These are phyloP conservation scores for Draba incana DNA, from an alignment of 345 rosid genomes.

Conservation along the genomic window DNA sequence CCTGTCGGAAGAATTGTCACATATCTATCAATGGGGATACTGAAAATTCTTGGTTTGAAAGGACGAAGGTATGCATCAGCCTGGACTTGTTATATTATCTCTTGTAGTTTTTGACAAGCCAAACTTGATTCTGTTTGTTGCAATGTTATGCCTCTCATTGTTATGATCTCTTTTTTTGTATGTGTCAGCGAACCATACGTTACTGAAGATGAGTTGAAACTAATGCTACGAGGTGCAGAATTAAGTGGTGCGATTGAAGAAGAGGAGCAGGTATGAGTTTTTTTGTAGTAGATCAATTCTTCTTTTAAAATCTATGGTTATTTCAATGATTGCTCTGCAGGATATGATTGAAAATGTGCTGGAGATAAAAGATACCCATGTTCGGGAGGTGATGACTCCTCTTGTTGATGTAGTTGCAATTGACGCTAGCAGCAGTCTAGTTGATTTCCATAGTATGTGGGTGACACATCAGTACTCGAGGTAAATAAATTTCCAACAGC, in stretches of 20 bases:
- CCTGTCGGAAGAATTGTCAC: constrained; percentile 97
- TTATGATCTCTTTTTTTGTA: constrained; percentile 9
- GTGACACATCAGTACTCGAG: constrained; percentile 98
- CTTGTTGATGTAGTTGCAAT: constrained; percentile 98
- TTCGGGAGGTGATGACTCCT: constrained; percentile 99
- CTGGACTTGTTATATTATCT: constrained; percentile 26
- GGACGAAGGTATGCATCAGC: constrained; percentile 74
- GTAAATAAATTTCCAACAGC: constrained; percentile 39
- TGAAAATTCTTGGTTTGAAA: constrained; percentile 89
- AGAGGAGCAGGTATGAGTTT: constrained; percentile 82
- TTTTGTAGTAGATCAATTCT: neutral
- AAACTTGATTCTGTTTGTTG: neutral
- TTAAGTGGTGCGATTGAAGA: constrained; percentile 99
- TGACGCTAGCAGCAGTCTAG: constrained; percentile 77
- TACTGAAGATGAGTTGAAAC: constrained; percentile 93
- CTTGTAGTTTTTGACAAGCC: constrained; percentile 11
- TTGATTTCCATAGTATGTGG: constrained; percentile 89
- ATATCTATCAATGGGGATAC: constrained; percentile 95
- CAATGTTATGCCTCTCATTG: constrained; percentile 25
- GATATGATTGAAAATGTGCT: constrained; percentile 99
- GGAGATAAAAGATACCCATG: constrained; percentile 96
- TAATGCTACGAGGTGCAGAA: constrained; percentile 97
- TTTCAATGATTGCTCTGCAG: constrained; percentile 48
- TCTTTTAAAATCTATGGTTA: constrained; percentile 17
- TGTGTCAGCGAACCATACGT: constrained; percentile 82